These are phyloP conservation scores for Apiospora marii DNA, from an alignment of 2,329 filamentous ascomycete genomes.

Conservation along the genomic window DNA sequence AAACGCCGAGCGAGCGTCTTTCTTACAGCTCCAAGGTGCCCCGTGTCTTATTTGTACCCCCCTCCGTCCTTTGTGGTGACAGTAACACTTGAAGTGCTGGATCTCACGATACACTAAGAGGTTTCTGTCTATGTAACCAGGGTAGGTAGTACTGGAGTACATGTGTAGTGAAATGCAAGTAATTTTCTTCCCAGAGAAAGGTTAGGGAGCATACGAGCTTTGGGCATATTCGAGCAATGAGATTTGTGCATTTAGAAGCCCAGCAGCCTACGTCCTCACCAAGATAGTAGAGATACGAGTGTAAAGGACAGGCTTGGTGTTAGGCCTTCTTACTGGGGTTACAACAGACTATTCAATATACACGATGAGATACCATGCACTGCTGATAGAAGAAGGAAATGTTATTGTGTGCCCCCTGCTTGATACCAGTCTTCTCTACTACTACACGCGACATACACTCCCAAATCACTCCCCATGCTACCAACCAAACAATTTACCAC, in stretches of 20 bases:
- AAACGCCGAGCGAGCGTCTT: neutral
- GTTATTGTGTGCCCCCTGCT: neutral
- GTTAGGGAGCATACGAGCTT: neutral
- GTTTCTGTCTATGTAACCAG: neutral
- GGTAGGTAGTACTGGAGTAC: neutral
- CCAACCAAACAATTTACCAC: neutral
- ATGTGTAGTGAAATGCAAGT: neutral
- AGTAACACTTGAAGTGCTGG: constrained; percentile 1
- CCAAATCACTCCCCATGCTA: neutral
- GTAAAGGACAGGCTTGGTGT: neutral
- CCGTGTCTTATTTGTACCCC: constrained; percentile 9
- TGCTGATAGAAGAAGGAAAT: neutral
- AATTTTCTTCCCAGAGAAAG: neutral
- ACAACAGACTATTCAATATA: neutral
- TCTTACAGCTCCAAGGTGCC: neutral
- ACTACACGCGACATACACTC: neutral
- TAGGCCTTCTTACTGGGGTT: neutral
- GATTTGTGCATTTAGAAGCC: neutral
- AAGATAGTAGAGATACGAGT: neutral
- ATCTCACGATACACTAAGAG: neutral
- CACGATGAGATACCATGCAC: neutral
- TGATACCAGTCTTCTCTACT: neutral
- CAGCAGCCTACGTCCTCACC: neutral
- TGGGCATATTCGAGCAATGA: neutral
- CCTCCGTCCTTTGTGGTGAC: neutral